A percentile compares a stretch with the other conserved stretches of the same genome.
Evolutionary conservation across 2,329 filamentous ascomycete species (phyloP).

Genomic region (Teratosphaeria destructans): DNA sequence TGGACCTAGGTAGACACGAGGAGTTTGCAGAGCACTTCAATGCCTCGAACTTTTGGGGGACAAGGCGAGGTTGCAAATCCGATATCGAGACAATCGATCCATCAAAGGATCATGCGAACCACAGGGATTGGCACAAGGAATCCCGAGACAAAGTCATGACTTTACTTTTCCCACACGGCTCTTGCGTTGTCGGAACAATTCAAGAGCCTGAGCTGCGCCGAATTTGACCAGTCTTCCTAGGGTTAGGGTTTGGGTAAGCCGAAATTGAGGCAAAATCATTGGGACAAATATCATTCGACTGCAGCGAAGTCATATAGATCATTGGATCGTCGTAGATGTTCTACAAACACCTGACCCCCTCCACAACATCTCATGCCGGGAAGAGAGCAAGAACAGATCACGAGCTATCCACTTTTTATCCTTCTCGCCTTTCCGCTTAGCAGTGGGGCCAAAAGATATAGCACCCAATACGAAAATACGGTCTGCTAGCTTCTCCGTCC

Average conservation of each 20-base stretch:
- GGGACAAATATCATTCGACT: neutral
- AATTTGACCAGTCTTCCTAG: neutral
- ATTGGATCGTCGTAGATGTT: neutral
- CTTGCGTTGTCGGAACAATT: too few species aligned
- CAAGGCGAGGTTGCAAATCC: too few species aligned
- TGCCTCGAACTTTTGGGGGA: too few species aligned
- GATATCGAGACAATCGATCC: too few species aligned
- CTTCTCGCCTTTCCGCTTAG: neutral
- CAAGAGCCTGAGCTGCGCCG: too few species aligned
- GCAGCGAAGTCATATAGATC: neutral
- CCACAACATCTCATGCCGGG: neutral
- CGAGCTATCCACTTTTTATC: neutral
- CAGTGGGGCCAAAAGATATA: neutral
- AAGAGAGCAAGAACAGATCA: neutral
- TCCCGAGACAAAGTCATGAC: too few species aligned
- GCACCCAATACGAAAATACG: neutral
- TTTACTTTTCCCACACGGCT: too few species aligned
- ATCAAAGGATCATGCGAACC: too few species aligned
- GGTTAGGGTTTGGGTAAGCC: constrained; percentile 6
- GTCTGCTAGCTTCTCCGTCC: neutral
- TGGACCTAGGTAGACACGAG: too few species aligned
- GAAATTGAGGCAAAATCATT: neutral
- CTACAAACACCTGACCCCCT: neutral
- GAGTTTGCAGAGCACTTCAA: too few species aligned
- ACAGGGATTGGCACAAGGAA: too few species aligned